Conservation (phyloP, 306 rosid species). For the Lithocarpus polystachyus region DNA sequence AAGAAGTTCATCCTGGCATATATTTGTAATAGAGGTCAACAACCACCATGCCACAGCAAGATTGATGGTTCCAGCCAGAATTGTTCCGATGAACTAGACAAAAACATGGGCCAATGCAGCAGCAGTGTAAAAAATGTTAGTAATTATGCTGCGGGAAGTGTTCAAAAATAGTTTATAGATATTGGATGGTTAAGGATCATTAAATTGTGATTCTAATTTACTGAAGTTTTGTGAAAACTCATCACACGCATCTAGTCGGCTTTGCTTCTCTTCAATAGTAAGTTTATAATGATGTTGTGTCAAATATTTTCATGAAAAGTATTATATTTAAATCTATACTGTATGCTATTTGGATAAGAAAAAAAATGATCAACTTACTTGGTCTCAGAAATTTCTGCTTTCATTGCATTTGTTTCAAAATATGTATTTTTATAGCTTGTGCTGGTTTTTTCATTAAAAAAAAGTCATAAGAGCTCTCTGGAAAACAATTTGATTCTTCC, state of each 20-base stretch:
- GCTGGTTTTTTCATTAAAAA: constrained; percentile 5
- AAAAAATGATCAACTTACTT: no score
- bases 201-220: background rate
- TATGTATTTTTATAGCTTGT: no score
- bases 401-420: no score
- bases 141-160: background rate
- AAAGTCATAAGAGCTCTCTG: background rate
- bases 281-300: no score
- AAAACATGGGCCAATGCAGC: constrained; percentile 1
- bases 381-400: no score
- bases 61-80: constrained; percentile 81
- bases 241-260: background rate
- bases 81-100: constrained; percentile 68
- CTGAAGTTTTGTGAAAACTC: background rate
- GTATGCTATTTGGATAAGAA: no score
- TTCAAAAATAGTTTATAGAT: background rate
- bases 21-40: constrained; percentile 46
- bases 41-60: constrained; percentile 80
- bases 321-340: no score
- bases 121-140: background rate
- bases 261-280: background rate
- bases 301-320: no score
- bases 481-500: no score
- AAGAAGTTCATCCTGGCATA: constrained; percentile 58
- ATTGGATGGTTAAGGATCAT: background rate